A percentile compares a stretch with the other conserved stretches of the same genome.
phyloP scores from a whole-genome alignment of 371 early-diverging fungal species.

The Rhizopus microsporus region DNA sequence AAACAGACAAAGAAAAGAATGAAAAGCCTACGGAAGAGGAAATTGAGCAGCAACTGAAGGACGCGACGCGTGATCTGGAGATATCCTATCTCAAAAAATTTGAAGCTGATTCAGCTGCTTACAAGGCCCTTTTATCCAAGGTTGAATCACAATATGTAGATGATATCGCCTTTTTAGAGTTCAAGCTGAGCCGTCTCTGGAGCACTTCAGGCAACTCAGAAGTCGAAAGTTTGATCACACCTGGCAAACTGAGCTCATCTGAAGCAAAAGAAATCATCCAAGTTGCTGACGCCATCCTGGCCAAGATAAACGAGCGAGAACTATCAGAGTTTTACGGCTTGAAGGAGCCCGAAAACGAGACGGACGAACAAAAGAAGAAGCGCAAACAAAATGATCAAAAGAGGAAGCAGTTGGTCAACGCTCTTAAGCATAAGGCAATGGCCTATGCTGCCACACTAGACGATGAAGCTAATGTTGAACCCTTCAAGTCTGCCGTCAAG shows the following conservation, averaged over 20 bases:
- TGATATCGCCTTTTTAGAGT: conserved; percentile 57
- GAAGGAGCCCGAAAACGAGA: conserved; percentile 56
- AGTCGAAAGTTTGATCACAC: conserved; percentile 18
- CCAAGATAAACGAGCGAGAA: conserved; percentile 55
- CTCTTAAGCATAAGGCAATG: conserved; percentile 61
- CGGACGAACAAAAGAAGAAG: conserved; percentile 53
- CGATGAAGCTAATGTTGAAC: conserved; percentile 27
- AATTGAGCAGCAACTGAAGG: conserved; percentile 58
- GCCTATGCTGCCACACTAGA: conserved; percentile 51
- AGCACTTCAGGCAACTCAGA: conserved; percentile 48
- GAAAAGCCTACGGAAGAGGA: conserved; percentile 53
- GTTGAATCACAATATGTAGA: conserved; percentile 60
- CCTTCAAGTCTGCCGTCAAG: conserved; percentile 39
- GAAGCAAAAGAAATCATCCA: conserved; percentile 52
- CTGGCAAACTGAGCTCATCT: conserved; percentile 37
- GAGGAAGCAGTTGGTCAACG: conserved; percentile 65
- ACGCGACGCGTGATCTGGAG: conserved; percentile 77
- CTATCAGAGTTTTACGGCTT: conserved; percentile 71
- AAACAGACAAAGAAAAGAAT: conserved; percentile 25
- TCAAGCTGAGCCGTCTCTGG: conserved; percentile 58
- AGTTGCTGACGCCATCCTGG: conserved; percentile 57
- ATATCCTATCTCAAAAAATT: conserved; percentile 81
- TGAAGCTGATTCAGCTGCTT: conserved; percentile 55
- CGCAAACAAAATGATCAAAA: conserved; percentile 72
- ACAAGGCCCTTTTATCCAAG: conserved; percentile 56